Evolutionary conservation across 495 filamentous ascomycete species (phyloP), one percentile per base, ranked within the genome.

Genomic region (Pyrenula massariospora): DNA sequence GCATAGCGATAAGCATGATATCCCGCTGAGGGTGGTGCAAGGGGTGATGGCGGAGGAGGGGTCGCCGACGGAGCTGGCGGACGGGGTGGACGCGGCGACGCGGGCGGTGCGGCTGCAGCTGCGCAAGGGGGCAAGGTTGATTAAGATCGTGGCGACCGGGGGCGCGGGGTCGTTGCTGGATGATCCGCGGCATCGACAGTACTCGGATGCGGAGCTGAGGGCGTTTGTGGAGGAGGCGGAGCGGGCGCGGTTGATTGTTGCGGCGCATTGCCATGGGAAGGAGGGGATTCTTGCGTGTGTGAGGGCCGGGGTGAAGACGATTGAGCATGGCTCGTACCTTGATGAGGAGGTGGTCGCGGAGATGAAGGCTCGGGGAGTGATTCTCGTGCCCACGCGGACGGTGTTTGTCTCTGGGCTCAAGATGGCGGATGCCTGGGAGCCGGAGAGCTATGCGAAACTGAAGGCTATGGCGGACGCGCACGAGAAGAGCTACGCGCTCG

Each of bases 241-340:
- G 36, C 65, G 77, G 1, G 66, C 70, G 55, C 63, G 68, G 5
- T 64, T 72, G 0, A 66, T 68, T 1, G 75, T 79, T 15, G 77
- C 76, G 0, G 75, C 78, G 2, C 77, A 80, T 53, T 72, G 70
- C 22, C 75, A 77, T 50, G 76, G 77, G 1, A 79, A 78, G 56
- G 63, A 69, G 12, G 77, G 77, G 1, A 79, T 80, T 31, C 58
- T 80, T 56, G 73, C 73, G 3, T 73, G 73, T 3, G 59, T 79
- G 22, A 60, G 64, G 22, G 73, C 73, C 0, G 77, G 77, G 3
- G 73, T 73, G 10, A 61, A 57, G 52, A 77, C 70, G 0, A 72
- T 80, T 22, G 77, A 79, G 56, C 77, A 80, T 49, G 75, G 71
- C 49, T 62, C 58, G 52, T 65, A 60, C 52, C 25, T 68, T n/a